Evolutionary conservation across 805 yeast species (phyloP), one percentile per base, ranked within the genome.

Genomic region (Starmerella floricola): DNA sequence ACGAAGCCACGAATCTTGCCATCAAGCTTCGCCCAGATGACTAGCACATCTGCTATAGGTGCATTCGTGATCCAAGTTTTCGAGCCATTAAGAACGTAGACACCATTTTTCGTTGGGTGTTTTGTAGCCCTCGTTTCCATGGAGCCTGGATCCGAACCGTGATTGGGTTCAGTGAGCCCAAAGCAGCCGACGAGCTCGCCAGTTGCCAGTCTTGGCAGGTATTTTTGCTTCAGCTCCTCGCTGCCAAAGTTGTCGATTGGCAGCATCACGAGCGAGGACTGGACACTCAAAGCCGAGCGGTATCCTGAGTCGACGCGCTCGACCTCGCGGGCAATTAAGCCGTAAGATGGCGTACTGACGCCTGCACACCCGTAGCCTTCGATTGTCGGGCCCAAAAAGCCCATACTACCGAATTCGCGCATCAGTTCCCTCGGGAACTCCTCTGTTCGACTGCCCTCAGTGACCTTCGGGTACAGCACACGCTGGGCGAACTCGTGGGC

Each of bases 101-200:
- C 66, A 23, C 65, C 69, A 48, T 60, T 44, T 50, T 65, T 66
- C 29, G 64, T 57, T 13, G 69, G 68, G 44, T 66, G 70, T 12
- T 53, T 59, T 34, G 55, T 61, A 24, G 76, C 76, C 20, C 64
- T 62, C 30, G 78, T 73, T 59, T 72, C 76, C 66, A 72, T 68
- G 40, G 76, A 72, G 6, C 65, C 71, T 33, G 76, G 78, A 51
- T 73, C 75, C 19, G 77, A 72, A 45, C 76, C 76, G 54, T 75
- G 79, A 50, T 74, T 75, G 54, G 77, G 74, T 60, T 75, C 80
- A 30, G 80, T 75, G 62, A 75, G 68, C 26, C 77, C 80, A 51
- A 75, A 75, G 59, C 79, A 73, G 31, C 80, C 80, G 13, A 65
- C 54, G n/a, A 65, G 52, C 46, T 66, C 68, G 8, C 69, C 70